A percentile compares a stretch with the other conserved stretches of the same genome.
Evolutionary conservation across 371 early-diverging fungal genomes (phyloP).

Genomic region (Sporodiniella umbellata): DNA sequence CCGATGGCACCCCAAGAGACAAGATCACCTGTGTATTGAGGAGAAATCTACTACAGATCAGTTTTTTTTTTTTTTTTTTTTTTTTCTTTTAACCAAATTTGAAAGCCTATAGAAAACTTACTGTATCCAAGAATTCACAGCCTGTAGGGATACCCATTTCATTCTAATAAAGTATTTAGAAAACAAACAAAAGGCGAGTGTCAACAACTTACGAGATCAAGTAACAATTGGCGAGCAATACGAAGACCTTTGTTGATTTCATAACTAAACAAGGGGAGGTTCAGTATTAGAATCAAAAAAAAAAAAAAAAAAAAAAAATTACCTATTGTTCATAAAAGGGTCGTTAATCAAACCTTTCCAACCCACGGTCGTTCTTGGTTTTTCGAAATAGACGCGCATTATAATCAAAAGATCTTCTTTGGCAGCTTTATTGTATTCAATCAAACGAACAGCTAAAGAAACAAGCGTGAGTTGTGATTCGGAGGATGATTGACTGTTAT

Average conservation of each 20-base stretch:
- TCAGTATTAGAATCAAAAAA: not conserved
- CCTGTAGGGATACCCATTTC: conserved; percentile 82
- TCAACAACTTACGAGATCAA: conserved; percentile 48
- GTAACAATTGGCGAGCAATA: conserved; percentile 70
- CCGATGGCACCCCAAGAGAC: conserved; percentile 81
- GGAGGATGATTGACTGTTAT: not conserved
- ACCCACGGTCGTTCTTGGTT: conserved; percentile 91
- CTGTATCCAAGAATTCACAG: conserved; percentile 81
- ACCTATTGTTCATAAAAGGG: conserved; percentile 61
- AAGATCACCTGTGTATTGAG: conserved; percentile 76
- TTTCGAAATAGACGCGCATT: conserved; percentile 95
- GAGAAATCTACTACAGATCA: too few species aligned
- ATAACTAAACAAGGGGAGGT: conserved; percentile 50
- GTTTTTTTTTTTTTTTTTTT: too few species aligned
- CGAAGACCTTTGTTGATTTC: conserved; percentile 89
- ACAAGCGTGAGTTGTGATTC: not conserved
- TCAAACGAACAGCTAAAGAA: conserved; percentile 39
- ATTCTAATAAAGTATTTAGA: conserved; percentile 27
- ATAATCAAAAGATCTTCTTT: conserved; percentile 76
- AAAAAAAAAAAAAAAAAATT: too few species aligned
- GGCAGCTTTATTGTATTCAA: conserved; percentile 53
- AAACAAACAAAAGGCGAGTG: not conserved
- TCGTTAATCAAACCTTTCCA: conserved; percentile 92
- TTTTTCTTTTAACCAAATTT: too few species aligned
- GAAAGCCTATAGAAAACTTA: conserved; percentile 25